Percentiles rank a stretch among this genome's conserved stretches.
Conservation (phyloP, 78 protist species). For the Planoprotostelium fungivorum region DNA sequence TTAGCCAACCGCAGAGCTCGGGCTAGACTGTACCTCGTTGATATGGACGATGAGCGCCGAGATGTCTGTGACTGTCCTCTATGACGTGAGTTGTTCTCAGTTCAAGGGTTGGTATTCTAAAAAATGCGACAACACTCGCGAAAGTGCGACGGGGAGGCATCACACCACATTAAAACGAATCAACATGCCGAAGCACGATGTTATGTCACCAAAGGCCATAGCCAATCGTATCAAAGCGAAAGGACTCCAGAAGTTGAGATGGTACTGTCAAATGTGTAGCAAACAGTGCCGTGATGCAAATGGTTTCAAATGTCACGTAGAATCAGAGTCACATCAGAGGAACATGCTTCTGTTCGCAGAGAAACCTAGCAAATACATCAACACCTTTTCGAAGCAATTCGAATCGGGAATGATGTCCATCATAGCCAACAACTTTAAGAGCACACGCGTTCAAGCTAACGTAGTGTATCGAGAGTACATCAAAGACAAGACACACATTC, state of each 20-base stretch:
- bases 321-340: conserved; percentile 82
- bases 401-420: conserved; percentile 69
- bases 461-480: conserved; percentile 71
- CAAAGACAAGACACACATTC: conserved; percentile 77
- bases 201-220: conserved; percentile 49
- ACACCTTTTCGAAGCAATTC: conserved; percentile 71
- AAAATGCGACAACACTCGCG: too few relatives aligned
- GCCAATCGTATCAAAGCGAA: conserved; percentile 57
- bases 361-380: conserved; percentile 54
- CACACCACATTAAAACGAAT: too few relatives aligned
- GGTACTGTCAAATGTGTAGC: conserved; percentile 94
- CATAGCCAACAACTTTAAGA: conserved; percentile 56
- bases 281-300: conserved; percentile 95
- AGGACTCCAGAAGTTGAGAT: conserved; percentile 89
- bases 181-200: conserved; percentile 41
- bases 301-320: conserved; percentile 88
- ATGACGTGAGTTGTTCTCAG: too few relatives aligned
- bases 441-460: conserved; percentile 65
- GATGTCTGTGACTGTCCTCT: too few relatives aligned
- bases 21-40: too few relatives aligned
- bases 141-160: too few relatives aligned
- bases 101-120: too few relatives aligned
- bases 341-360: conserved; percentile 76
- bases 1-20: too few relatives aligned
- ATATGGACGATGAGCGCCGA: too few relatives aligned